A percentile compares a stretch with the other conserved stretches of the same genome.
Evolutionary conservation across 208 protist species (phyloP).

Genomic region (Leishmania major): DNA sequence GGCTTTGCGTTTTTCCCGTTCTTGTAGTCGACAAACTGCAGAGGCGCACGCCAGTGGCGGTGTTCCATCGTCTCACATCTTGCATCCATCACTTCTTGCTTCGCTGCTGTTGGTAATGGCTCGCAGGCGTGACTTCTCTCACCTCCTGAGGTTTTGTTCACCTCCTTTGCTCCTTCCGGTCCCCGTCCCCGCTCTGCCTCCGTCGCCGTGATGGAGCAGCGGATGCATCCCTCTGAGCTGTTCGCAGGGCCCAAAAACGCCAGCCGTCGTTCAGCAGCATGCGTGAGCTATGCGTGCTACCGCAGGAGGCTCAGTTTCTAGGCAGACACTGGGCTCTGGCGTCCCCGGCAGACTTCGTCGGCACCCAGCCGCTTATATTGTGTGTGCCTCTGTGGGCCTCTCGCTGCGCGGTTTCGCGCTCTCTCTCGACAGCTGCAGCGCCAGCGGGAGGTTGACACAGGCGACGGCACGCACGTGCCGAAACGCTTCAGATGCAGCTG

Average conservation of each 20-base stretch:
- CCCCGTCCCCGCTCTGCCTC: background rate
- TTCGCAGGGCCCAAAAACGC: background rate
- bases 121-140: background rate
- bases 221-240: constrained; percentile 4
- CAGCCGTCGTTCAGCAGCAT: background rate
- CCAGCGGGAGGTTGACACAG: background rate
- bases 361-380: constrained; percentile 40
- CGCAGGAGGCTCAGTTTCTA: constrained; percentile 17
- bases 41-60: background rate
- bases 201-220: background rate
- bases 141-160: background rate
- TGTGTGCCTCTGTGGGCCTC: background rate
- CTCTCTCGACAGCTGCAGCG: background rate
- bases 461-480: constrained; percentile 3
- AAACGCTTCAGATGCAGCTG: constrained; percentile 6
- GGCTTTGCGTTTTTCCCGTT: background rate
- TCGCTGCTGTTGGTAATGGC: background rate
- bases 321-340: constrained; percentile 40
- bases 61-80: background rate
- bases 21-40: background rate
- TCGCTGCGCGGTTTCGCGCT: constrained; percentile 20
- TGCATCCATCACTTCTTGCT: background rate
- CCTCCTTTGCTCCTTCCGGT: background rate
- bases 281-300: constrained; percentile 2
- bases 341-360: constrained; percentile 16